phyloP scores from a whole-genome alignment of 139 green algal genomes.

The Tetraselmis striata region DNA sequence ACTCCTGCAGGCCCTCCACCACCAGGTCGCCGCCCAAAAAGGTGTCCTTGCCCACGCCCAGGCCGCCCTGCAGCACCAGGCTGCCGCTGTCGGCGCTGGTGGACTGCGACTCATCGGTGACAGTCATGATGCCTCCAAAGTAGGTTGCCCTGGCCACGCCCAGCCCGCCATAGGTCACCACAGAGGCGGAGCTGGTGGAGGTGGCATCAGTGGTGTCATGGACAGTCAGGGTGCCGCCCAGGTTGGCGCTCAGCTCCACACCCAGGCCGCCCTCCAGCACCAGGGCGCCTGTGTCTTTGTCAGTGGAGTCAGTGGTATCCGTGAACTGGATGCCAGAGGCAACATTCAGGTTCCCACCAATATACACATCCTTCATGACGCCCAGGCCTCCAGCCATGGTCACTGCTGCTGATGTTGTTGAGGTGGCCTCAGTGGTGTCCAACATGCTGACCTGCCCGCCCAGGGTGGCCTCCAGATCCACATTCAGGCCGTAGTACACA shows the following conservation, averaged over 20 bases:
- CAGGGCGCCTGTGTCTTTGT: background rate
- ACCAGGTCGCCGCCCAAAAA: background rate
- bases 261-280: background rate
- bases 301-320: background rate
- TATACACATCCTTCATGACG: background rate
- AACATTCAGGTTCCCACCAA: background rate
- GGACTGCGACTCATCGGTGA: background rate
- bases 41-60: background rate
- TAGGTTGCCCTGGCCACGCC: background rate
- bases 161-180: background rate
- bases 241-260: background rate
- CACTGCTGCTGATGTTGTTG: background rate
- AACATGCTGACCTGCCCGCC: background rate
- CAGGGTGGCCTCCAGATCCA: background rate
- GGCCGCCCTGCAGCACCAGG: background rate
- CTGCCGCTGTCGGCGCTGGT: background rate
- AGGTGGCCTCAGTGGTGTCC: background rate
- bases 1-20: background rate
- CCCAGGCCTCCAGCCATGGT: background rate
- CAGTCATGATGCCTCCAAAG: background rate
- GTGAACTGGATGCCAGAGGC: background rate
- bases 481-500: background rate
- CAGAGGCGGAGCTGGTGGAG: background rate
- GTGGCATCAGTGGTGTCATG: background rate
- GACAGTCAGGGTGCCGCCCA: background rate